These are phyloP conservation scores for Rhodotorula sp. DNA, from an alignment of 1,284 basidiomycete species.

Conservation along the genomic window DNA sequence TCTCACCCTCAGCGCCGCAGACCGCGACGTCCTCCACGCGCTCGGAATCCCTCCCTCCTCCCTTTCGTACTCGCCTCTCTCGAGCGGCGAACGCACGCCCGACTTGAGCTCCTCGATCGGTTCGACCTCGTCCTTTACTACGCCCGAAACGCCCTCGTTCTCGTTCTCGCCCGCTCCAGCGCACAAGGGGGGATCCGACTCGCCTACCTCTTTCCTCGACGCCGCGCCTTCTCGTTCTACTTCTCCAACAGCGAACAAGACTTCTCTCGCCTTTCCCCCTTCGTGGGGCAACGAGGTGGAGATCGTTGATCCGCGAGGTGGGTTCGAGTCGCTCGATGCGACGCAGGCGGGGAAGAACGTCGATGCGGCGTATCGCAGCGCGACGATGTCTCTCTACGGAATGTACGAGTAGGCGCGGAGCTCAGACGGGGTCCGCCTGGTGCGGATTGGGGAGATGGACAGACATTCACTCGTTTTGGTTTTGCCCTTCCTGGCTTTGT, in stretches of 20 bases:
- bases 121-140: not conserved
- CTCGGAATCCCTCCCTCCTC: constrained; percentile 1
- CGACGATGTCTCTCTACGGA: constrained; percentile 24
- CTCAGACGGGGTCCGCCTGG: not conserved
- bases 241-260: not conserved
- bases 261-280: not conserved
- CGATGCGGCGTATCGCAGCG: constrained; percentile 18
- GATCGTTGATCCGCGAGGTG: not conserved
- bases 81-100: constrained; percentile 7
- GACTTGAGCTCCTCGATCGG: constrained; percentile 5
- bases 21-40: constrained; percentile 15
- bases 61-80: not conserved
- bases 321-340: constrained; percentile 8
- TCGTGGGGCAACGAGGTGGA: not conserved
- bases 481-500: no score
- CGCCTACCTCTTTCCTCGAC: not conserved
- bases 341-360: not conserved
- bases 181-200: not conserved
- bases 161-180: not conserved
- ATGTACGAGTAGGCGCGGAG: not conserved
- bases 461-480: no score
- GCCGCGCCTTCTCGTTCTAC: constrained; percentile 1
- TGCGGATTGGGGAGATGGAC: no score
- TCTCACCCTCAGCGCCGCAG: constrained; percentile 10
- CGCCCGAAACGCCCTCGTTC: constrained; percentile 10